These are phyloP conservation scores for Lentinus polychrous DNA, from an alignment of 1,284 basidiomycete genomes.

Conservation along the genomic window DNA sequence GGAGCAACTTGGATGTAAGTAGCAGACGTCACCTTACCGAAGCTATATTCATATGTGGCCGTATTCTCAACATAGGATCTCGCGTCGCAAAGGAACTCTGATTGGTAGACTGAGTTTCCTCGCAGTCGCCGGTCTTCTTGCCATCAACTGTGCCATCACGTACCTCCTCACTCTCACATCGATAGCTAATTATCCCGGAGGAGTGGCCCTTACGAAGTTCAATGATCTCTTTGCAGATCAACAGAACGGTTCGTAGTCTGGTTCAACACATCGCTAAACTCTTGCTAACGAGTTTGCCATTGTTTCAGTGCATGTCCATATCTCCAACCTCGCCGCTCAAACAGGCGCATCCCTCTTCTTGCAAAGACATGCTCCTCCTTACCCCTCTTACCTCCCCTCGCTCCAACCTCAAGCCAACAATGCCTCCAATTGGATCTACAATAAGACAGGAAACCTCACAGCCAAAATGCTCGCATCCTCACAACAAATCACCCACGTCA, in stretches of 20 bases:
- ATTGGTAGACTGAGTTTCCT: constrained; percentile 40
- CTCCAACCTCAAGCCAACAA: constrained; percentile 9
- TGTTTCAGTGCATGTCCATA: constrained; percentile 55
- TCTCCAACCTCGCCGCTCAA: constrained; percentile 81
- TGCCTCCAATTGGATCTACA: constrained; percentile 52
- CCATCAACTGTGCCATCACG: constrained; percentile 47
- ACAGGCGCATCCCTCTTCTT: constrained; percentile 89
- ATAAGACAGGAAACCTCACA: constrained; percentile 69
- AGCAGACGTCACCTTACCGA: no score
- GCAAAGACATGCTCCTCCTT: constrained; percentile 58
- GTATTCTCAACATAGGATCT: constrained; percentile 37
- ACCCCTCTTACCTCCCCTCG: constrained; percentile 22
- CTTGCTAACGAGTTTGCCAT: neutral
- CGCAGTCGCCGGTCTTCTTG: constrained; percentile 38
- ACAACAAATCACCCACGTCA: constrained; percentile 50
- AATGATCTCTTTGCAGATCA: constrained; percentile 41
- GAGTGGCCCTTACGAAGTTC: constrained; percentile 61
- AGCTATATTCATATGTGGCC: no score
- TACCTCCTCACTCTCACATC: constrained; percentile 53
- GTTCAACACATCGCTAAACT: no score
- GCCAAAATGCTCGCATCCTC: constrained; percentile 32
- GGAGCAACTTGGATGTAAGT: constrained; percentile 58
- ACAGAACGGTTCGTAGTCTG: constrained; percentile 26
- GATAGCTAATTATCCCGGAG: constrained; percentile 86
- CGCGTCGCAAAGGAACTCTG: constrained; percentile 37